A percentile compares a stretch with the other conserved stretches of the same genome.
These are phyloP conservation scores for Psilocybe mexicana DNA, from an alignment of 1,284 basidiomycete species.

Conservation along the genomic window DNA sequence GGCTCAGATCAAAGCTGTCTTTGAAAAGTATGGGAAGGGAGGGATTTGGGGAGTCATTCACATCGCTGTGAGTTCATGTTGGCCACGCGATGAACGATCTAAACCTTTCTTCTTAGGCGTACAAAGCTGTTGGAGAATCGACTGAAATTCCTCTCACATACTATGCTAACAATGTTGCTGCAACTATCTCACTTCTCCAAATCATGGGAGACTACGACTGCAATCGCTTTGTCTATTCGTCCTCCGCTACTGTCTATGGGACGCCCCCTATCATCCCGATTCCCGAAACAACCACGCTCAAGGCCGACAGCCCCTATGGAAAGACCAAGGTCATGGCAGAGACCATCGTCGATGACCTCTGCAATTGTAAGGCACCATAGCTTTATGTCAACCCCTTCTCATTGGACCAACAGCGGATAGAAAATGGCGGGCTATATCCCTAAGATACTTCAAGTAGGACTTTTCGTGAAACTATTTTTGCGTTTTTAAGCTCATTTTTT, in stretches of 20 bases:
- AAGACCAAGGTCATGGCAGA: constrained; percentile 96
- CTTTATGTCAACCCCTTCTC: constrained; percentile 2
- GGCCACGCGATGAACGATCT: not conserved
- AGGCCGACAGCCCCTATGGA: constrained; percentile 93
- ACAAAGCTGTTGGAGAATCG: constrained; percentile 99
- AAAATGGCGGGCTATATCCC: constrained; percentile 78
- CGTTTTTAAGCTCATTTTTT: not conserved
- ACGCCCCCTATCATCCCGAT: constrained; percentile 93
- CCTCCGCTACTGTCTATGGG: constrained; percentile 99
- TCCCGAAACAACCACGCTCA: constrained; percentile 86
- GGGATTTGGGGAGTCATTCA: constrained; percentile 99
- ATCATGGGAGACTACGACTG: constrained; percentile 85
- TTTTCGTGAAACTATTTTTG: not conserved
- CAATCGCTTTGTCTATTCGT: constrained; percentile 92
- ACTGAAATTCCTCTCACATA: constrained; percentile 92
- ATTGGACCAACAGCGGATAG: constrained; percentile 54
- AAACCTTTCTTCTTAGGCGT: constrained; percentile 56
- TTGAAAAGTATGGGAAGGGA: constrained; percentile 83
- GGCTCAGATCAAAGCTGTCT: constrained; percentile 73
- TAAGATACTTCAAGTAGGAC: constrained; percentile 96
- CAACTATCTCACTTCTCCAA: constrained; percentile 82
- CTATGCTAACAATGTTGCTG: constrained; percentile 89
- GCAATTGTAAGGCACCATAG: constrained; percentile 58
- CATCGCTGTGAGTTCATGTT: constrained; percentile 64
- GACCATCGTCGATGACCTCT: constrained; percentile 88